Conservation (phyloP, 257 asterid genomes). For the Solanum tacnaense region DNA sequence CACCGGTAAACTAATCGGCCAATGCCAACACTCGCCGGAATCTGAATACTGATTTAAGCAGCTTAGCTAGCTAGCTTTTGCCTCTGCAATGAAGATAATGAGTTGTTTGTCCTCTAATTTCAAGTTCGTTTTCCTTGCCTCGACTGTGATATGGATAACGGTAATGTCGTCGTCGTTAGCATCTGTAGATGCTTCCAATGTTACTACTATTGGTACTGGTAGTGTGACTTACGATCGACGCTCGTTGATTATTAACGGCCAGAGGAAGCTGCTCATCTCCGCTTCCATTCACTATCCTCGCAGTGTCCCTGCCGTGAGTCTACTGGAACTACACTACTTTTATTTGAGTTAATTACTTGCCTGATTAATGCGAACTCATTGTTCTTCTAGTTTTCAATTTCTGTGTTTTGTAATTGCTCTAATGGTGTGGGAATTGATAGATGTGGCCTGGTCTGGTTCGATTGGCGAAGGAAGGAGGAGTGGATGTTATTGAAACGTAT, state of each 20-base stretch:
- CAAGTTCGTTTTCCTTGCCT: neutral
- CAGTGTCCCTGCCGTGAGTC: constrained; percentile 77
- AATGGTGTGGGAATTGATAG: constrained; percentile 14
- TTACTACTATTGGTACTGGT: neutral
- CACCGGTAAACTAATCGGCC: neutral
- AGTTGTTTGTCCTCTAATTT: neutral
- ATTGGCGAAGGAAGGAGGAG: constrained; percentile 83
- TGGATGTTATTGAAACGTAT: constrained; percentile 71
- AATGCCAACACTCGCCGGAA: neutral
- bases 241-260: constrained; percentile 83
- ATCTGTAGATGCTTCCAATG: neutral
- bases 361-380: neutral
- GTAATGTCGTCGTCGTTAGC: neutral
- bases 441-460: constrained; percentile 90
- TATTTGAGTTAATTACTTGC: neutral
- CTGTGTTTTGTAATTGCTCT: neutral
- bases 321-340: neutral
- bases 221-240: constrained; percentile 65
- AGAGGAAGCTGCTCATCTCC: constrained; percentile 68
- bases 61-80: neutral
- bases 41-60: neutral
- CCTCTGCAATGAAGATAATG: neutral
- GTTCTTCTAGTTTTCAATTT: neutral
- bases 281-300: constrained; percentile 93
- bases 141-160: neutral